These are phyloP conservation scores for Colletotrichum zoysiae DNA, from an alignment of 2,329 filamentous ascomycete species.

Conservation along the genomic window DNA sequence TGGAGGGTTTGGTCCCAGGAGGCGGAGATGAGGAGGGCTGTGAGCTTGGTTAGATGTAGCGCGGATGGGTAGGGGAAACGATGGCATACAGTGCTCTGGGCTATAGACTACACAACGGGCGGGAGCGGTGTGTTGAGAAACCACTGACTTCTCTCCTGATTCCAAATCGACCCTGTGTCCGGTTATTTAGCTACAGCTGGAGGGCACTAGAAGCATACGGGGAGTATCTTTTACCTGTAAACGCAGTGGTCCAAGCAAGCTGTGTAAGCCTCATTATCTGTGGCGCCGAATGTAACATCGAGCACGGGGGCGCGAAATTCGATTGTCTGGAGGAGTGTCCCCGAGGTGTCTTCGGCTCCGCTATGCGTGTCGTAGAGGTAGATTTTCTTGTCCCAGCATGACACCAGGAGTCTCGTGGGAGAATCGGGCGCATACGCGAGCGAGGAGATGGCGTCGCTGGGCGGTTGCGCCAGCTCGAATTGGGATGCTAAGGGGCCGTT, in stretches of 20 bases:
- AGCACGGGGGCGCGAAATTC: slow-evolving; percentile 88
- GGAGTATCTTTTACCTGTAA: slow-evolving; percentile 67
- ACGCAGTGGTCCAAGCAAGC: slow-evolving; percentile 91
- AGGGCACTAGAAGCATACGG: background rate
- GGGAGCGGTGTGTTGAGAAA: slow-evolving; percentile 83
- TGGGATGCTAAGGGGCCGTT: slow-evolving; percentile 68
- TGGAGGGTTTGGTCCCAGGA: slow-evolving; percentile 96
- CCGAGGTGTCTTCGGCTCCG: slow-evolving; percentile 67
- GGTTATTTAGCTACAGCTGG: background rate
- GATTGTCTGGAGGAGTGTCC: slow-evolving; percentile 77
- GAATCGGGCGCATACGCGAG: slow-evolving; percentile 85
- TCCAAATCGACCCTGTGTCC: slow-evolving; percentile 72
- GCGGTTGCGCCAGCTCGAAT: slow-evolving; percentile 85
- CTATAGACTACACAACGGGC: slow-evolving; percentile 90
- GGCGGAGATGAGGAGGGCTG: slow-evolving; percentile 83
- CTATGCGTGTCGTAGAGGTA: slow-evolving; percentile 85
- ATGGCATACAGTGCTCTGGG: slow-evolving; percentile 72
- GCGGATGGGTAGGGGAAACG: background rate
- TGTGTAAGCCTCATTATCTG: slow-evolving; percentile 86
- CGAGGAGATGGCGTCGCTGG: slow-evolving; percentile 87
- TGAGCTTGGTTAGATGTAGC: slow-evolving; percentile 15
- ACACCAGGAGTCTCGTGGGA: slow-evolving; percentile 83
- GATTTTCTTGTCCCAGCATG: slow-evolving; percentile 93
- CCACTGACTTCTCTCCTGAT: slow-evolving; percentile 77
- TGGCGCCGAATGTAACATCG: slow-evolving; percentile 89